Conservation (phyloP, 768 basidiomycete genomes). For the Tremella yokohamensis region DNA sequence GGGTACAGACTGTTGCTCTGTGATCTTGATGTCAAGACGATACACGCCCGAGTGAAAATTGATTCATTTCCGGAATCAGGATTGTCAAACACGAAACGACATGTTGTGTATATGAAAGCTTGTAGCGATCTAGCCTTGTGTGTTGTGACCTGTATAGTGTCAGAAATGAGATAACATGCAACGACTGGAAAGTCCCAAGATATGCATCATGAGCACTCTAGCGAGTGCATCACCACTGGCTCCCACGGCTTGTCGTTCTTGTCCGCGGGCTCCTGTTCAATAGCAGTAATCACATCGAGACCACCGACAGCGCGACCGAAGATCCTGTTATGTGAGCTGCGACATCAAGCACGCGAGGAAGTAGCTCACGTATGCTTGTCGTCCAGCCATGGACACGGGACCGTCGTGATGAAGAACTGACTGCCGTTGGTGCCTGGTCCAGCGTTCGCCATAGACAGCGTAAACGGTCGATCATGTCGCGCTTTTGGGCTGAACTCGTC, state of each 20-base stretch:
- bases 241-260: conserved; percentile 79
- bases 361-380: conserved; percentile 53
- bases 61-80: too few species aligned
- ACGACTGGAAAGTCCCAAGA: neutral
- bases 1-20: neutral
- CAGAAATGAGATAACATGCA: neutral
- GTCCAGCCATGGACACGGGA: conserved; percentile 87
- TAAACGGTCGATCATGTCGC: conserved; percentile 94
- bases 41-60: too few species aligned
- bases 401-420: conserved; percentile 98
- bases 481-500: conserved; percentile 88
- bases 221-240: neutral
- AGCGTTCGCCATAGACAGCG: conserved; percentile 71
- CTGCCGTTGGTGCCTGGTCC: conserved; percentile 88
- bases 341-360: neutral
- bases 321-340: conserved; percentile 65
- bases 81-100: too few species aligned
- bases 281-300: conserved; percentile 81
- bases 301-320: conserved; percentile 86
- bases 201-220: conserved; percentile 3
- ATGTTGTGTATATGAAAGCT: neutral
- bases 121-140: neutral
- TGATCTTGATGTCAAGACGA: neutral
- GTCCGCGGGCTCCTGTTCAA: conserved; percentile 59
- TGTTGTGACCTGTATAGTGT: neutral